Evolutionary conservation across 768 basidiomycete genomes (phyloP), one percentile per base, ranked within the genome.

Genomic region (Phylloporus sp.): DNA sequence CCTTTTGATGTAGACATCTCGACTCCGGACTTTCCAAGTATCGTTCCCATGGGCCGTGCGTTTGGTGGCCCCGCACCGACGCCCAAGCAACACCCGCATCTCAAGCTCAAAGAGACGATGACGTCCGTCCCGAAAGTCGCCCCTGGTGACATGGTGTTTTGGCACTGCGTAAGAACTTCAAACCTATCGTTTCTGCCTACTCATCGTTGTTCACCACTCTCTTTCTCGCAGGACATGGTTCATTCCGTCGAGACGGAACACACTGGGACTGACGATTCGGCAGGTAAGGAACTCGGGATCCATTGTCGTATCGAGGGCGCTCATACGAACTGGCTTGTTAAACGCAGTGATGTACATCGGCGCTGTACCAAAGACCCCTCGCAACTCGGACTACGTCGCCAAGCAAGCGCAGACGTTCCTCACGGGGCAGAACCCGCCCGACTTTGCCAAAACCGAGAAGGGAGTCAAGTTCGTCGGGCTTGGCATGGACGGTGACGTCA

Each of bases 81-180:
- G 13, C 71, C 79, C 15, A 63, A 52, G 14, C 70, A 75, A 1
- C 86, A 90, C 58, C 87, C 86, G 6, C 82, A 90, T 61, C 68
- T 90, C 44, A 69, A 71, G 48, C 71, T 88, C 2, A 72, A 75
- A 0, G 65, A 76, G 38, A 80, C 80, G 2, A 87, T 90, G 84
- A 78, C 78, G 22, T 79, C 81, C 3, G 71, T 86, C 9, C 86
- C 86, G 2, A 77, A 72, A 50, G 86, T 90, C 6, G 69, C 73
- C 42, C 86, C 86, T 0, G 88, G 88, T 2, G 87, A 90, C 58
- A 79, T 82, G 56, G 83, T 86, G 4, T 87, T 84, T 65, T 88
- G 86, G 84, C 84, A 86, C 54, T 82, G 81, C 47, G 78, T 75
- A 43, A 34, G 69, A 50, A 3, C 24, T 3, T 1, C n/a, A 53